Base-by-base conservation (phyloP, 306 rosid species). In the Glycine soja region DNA sequence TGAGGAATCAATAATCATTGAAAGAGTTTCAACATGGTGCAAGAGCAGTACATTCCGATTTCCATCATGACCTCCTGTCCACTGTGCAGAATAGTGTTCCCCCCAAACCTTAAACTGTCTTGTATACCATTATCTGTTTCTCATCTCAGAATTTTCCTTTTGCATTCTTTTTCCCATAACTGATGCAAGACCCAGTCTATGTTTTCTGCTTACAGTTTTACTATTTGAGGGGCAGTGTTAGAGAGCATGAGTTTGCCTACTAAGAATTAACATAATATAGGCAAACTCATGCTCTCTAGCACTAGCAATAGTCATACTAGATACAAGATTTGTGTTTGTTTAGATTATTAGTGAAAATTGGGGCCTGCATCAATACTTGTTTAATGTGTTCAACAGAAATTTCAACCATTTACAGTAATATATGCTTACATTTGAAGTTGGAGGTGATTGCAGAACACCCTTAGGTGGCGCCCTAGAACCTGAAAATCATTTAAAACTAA, bases 341-440 rank as follows among this genome's bases (percentile, higher is more conserved):
- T 51, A 76, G 61, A 77, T 51, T 82, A 51, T 56, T 72, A 72
- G 54, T 13, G 70, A 30, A 40, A 61, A n/a, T 13, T 42, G 77
- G 64, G 50, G 52, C 62, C 64, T 6, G 63, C 8, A 16, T 64
- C 76, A 36, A 12, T 72, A 51, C 40, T 42, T 57, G 72, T 36
- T 46, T 40, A 16, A 5, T 43, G 62, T 16, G 81, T 67, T 67
- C 62, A 74, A 50, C 45, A 82, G 50, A 74, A 40, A 46, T 82
- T 59, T 56, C 61, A 65, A 54, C 80, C 67, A 83, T 72, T 30
- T 77, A 78, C 70, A 67, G 81, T 36, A 72, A 78, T 74, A 72
- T 47, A 85, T 80, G 51, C 90, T 24, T 91, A 92, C 97, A 84
- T 85, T 87, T 82, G 80, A 67, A 48, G 71, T 11, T 15, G 90